phyloP scores from a whole-genome alignment of 2,329 filamentous ascomycete species.

The Epichloe sp. region DNA sequence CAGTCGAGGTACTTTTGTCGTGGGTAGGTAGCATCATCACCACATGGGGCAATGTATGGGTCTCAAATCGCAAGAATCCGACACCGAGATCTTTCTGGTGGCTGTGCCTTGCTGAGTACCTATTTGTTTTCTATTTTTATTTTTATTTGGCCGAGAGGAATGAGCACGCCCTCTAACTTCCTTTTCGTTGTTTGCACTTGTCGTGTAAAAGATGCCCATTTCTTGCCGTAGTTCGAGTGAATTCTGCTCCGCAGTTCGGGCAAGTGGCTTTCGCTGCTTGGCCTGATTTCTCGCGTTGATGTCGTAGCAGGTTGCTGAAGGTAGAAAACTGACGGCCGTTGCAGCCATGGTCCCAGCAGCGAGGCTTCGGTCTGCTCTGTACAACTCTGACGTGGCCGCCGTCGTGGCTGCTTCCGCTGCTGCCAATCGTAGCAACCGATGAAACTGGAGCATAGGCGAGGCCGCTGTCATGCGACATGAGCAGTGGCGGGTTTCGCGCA shows the following conservation, averaged over 20 bases:
- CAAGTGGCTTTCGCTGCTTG: conserved; percentile 81
- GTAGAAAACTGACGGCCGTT: conserved; percentile 93
- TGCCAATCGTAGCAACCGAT: conserved; percentile 23
- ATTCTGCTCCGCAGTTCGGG: conserved; percentile 83
- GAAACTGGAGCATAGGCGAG: conserved; percentile 31
- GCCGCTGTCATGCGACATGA: conserved; percentile 22
- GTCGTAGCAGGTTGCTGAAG: conserved; percentile 84
- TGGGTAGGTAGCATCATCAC: background rate
- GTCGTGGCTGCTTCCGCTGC: conserved; percentile 21
- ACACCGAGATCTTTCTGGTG: background rate
- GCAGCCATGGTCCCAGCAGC: conserved; percentile 95
- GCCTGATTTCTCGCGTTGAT: conserved; percentile 89
- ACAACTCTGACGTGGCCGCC: conserved; percentile 51
- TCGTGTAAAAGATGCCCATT: conserved; percentile 80
- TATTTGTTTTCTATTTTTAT: background rate
- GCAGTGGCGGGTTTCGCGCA: conserved; percentile 26
- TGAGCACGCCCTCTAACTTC: background rate
- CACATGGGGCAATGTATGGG: background rate
- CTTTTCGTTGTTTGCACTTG: conserved; percentile 64
- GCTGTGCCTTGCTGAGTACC: background rate
- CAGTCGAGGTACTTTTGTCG: background rate
- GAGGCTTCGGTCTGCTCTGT: conserved; percentile 74
- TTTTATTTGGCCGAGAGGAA: background rate
- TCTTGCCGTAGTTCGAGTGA: conserved; percentile 75
- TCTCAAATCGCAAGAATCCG: background rate